Base-by-base conservation (phyloP, 225 moss, liverwort and hornwort species). In the Ulota crispa region DNA sequence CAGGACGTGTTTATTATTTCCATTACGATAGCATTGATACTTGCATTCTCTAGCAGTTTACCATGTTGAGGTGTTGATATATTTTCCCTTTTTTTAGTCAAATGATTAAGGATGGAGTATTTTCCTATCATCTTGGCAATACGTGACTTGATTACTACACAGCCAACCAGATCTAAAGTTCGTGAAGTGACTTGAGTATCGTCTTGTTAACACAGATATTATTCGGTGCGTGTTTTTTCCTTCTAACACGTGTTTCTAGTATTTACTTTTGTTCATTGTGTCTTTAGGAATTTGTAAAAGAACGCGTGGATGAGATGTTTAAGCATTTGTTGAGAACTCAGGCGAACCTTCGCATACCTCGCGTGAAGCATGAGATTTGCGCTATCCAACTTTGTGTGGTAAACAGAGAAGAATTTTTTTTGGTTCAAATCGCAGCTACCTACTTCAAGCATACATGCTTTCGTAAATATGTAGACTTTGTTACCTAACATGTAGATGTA, bases 371-470 rank as follows among this genome's bases (percentile, higher is more conserved):
- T 72, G 87, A 85, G 65, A 78, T 88, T 62, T 59, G 83, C 72
- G 91, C 91, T 23, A 78, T 87, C 57, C 81, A 83, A 79, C 88
- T 91, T 20, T 78, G 83, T 83, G 30, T 81, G 83, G 91, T 85
- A 50, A 50, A 84, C 15, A 14, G 52, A 83, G 34, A 50, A 65
- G 47, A 55, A 30, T 74, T 50, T 73, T 65, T 43, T 60, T 56
- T 39, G 79, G 34, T 64, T 77, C 39, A 55, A n/a, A 53, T 76
- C 52, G 54, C 27, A 62, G 16, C 70, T 56, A 20, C 56, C 67
- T 85, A 39, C 24, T 42, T 68, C 50, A 23, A 36, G 34, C 9
- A 24, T 76, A 30, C 50, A 23, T 60, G 63, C 43, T 71, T 80
- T 77, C 73, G 52, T 27, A 36, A 60, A 26, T 32, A 1, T 47